Evolutionary conservation across 495 filamentous ascomycete species (phyloP), one percentile per base, ranked within the genome.

Genomic region (Tuber microsphaerosporum): DNA sequence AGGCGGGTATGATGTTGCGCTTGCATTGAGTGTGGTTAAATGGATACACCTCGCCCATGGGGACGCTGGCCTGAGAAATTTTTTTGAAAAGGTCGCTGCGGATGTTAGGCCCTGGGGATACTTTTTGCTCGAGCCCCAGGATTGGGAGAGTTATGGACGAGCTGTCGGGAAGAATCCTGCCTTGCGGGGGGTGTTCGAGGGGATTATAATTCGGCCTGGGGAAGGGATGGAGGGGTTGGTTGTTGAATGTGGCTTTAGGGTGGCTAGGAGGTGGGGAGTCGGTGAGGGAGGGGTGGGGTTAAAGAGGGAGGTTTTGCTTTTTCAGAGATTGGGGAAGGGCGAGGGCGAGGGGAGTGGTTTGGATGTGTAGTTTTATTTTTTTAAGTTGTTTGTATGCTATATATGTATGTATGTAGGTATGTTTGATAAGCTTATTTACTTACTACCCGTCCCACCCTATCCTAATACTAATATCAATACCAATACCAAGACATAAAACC

Each of bases 1-100:
- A 22, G 69, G 79, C 75, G 56, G 56, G 39, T 85, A 83, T 68
- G 78, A 84, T 73, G 76, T 84, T 26, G 81, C 85, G 74, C 78
- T 85, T 68, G 83, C 84, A 34, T 71, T 86, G 68, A 85, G 83
- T 37, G 82, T 86, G 77, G 76, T 85, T 71, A 85, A 85, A 56
- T 86, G 84, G 84, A 79, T 86, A 22, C 85, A 86, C 70, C 78
- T 85, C 41, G 76, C 82, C 41, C 77, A 81, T 56, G 77, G 74
- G 4, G 85, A 85, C 42, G 2, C 68, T 73, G 83, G 84, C 26
- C 75, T 85, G 39, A 69, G 75, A 22, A 39, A 14, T 3, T 85
- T 85, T 69, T 85, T 85, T 41, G 39, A 22, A 16, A 84, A 83
- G 56, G 83, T 81, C 68, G 68, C 69, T 44, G 56, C 69, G 43